Evolutionary conservation across 129 eudicot genomes (phyloP), one percentile per base, ranked within the genome.

Genomic region (Tanacetum coccineum): DNA sequence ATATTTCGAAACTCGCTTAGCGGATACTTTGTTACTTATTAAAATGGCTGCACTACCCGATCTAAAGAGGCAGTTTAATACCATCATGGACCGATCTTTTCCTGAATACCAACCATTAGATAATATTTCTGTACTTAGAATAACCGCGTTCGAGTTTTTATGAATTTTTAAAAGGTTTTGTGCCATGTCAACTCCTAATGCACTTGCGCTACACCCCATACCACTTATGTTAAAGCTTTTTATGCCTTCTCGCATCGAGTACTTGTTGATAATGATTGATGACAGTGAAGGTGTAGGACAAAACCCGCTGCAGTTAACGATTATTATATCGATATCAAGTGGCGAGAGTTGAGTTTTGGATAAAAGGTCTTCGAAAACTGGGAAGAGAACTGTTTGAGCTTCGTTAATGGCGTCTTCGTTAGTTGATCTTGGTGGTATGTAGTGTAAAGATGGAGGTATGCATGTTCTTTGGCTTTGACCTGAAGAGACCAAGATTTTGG

Each of bases 161-260:
- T 66, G 90, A 30, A 71, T 76, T 54, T 71, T 78, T 0, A 91
- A 65, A 2, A 91, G 74, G 74, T 83, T 73, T 12, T 67, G 56
- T 13, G 90, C 95, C 86, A 83, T 75, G 36, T 78, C 84, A 15
- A 91, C 59, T 4, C 89, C 88, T 60, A 83, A 18, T 9, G 91
- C 85, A 62, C 95, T 91, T 1, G 93, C 95, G 19, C 93, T 83
- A 74, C 97, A 91, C 50, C 97, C 97, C 97, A 91, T 91, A 21
- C 97, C 97, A 8, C 84, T 79, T 1, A 91, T 32, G 39, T 70
- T 85, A 32, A 66, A 90, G 80, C 82, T 81, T 76, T 85, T 87
- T 3, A 87, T 46, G 50, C 85, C 83, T 9, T 83, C 90, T 50
- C 83, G 70, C 84, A 91, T 28, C 0, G 73, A 47, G 70, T 63